phyloP scores from a whole-genome alignment of 768 basidiomycete species.

The Macrocybe gigantea region DNA sequence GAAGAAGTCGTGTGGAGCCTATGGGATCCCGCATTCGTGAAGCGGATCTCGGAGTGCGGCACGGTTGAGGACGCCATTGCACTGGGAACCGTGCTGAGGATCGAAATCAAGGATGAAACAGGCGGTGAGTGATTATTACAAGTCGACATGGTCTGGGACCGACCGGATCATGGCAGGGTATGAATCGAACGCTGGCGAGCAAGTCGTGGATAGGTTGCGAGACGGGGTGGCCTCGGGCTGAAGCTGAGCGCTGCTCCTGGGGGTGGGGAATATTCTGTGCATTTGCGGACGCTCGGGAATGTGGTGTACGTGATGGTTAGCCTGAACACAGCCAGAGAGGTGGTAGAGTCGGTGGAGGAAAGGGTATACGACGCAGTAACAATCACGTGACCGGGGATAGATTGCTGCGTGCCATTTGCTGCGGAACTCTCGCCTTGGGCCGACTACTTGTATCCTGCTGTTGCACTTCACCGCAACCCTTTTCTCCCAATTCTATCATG shows the following conservation, averaged over 20 bases:
- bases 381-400: not conserved
- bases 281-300: slow-evolving; percentile 86
- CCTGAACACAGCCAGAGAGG: slow-evolving; percentile 57
- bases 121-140: slow-evolving; percentile 38
- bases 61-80: slow-evolving; percentile 77
- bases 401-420: not conserved
- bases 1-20: slow-evolving; percentile 66
- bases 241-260: slow-evolving; percentile 32
- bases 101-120: slow-evolving; percentile 58
- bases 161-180: slow-evolving; percentile 34
- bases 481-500: slow-evolving; percentile 9
- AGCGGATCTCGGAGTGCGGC: slow-evolving; percentile 48
- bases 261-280: slow-evolving; percentile 59
- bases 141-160: not conserved
- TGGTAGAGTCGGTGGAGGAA: slow-evolving; percentile 57
- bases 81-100: slow-evolving; percentile 77
- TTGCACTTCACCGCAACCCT: not conserved
- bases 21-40: slow-evolving; percentile 76
- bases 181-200: slow-evolving; percentile 59
- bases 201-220: slow-evolving; percentile 1
- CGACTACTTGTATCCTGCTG: not conserved
- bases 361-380: slow-evolving; percentile 42
- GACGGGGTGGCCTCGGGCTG: too few relatives aligned
- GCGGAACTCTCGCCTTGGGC: not conserved
- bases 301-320: slow-evolving; percentile 93